Conservation (phyloP, 202 grass and related monocot genomes). For the Carex arenaria region DNA sequence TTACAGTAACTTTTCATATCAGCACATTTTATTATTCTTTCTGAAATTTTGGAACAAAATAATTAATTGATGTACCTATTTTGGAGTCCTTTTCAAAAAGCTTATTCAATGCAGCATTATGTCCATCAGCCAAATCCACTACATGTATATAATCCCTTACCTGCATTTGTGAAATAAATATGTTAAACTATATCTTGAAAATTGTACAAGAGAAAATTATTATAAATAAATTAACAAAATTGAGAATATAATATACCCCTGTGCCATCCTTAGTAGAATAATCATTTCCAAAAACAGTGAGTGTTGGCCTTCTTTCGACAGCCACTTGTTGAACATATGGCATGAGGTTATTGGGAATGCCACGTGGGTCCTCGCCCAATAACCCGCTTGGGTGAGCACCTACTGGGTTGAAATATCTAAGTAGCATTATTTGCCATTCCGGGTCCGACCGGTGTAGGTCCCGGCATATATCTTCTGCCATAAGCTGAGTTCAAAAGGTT, state of each 20-base stretch:
- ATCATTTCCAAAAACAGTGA: slow-evolving; percentile 91
- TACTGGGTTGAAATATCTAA: slow-evolving; percentile 95
- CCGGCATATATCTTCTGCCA: slow-evolving; percentile 85
- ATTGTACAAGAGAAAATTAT: background rate
- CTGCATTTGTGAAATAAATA: slow-evolving; percentile 31
- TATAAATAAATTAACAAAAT: background rate
- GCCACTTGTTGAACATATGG: slow-evolving; percentile 98
- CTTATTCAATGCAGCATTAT: slow-evolving; percentile 75
- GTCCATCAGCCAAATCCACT: slow-evolving; percentile 89
- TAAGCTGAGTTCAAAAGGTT: slow-evolving; percentile 55
- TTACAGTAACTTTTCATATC: background rate
- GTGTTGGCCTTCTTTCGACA: slow-evolving; percentile 73
- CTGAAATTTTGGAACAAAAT: no score
- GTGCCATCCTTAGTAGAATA: slow-evolving; percentile 92
- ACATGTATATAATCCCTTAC: slow-evolving; percentile 97
- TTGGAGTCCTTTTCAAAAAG: slow-evolving; percentile 64
- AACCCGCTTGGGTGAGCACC: slow-evolving; percentile 89
- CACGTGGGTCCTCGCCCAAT: slow-evolving; percentile 90
- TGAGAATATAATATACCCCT: slow-evolving; percentile 50
- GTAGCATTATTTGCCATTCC: slow-evolving; percentile 91
- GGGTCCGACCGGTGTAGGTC: slow-evolving; percentile 67
- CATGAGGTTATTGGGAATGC: slow-evolving; percentile 97
- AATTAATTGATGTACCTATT: slow-evolving; percentile 45
- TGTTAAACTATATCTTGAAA: slow-evolving; percentile 11
- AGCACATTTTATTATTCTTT: background rate